Base-by-base conservation (phyloP, 2,329 filamentous ascomycete species). In the Stachybotrys elegans region DNA sequence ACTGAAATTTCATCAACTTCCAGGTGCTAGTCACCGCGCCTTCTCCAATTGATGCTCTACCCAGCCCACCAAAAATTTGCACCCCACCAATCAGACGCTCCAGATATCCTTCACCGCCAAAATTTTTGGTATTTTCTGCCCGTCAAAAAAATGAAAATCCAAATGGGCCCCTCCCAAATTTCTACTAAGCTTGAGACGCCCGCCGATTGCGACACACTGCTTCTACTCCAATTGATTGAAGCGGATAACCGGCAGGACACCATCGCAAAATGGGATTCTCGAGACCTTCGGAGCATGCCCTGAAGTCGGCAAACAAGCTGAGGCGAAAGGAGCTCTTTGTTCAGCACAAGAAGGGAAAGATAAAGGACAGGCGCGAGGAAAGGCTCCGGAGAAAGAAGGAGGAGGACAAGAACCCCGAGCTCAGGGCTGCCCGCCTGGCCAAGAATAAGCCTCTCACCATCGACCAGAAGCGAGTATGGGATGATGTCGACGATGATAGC, bases 381-480 rank as follows among this genome's bases (percentile, higher is more conserved):
- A 82, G 91, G 50, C 85, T 90, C 61, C 79, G 79, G 40, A 77
- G 88, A 48, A 90, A 88, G 68, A 88, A 86, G 67, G 87, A 91
- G 59, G 93, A 98, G 67, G 79, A 84, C 51, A 87, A 85, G 63
- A 81, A 96, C 57, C 91, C 92, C 2, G 77, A 81, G 47, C 67
- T 95, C 47, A 81, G 82, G 53, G 81, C 80, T 48, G 79, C 85
- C 52, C 80, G 93, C 55, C 72, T 92, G 48, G 82, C 81, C 48
- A 81, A 78, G 53, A 95, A 95, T 68, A 77, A 90, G 35, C 86
- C 93, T 1, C 65, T 80, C 43, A 95, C 89, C 1, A 76, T 95
- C 46, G 91, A 96, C 56, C 80, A 83, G 56, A 95, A 95, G 72
- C 81, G 93, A 62, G 82, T 88, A 23, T 97, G 89, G 88, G 91